Conservation (phyloP, 768 basidiomycete species). For the Phylloporus rhodoxanthus region DNA sequence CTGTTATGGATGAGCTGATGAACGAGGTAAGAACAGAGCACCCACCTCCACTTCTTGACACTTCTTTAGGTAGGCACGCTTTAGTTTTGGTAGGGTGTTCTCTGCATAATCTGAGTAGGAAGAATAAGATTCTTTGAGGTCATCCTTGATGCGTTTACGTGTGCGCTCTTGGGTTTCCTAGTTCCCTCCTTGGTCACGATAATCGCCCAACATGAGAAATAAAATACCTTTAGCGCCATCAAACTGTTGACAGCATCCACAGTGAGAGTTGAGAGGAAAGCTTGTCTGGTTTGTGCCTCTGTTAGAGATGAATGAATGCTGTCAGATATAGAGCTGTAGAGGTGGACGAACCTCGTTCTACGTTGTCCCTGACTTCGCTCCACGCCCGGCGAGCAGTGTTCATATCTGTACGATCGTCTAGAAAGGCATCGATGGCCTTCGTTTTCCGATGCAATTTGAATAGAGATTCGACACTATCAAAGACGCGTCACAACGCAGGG, state of each 20-base stretch:
- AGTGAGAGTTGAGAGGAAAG: slow-evolving; percentile 66
- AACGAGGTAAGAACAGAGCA: not conserved
- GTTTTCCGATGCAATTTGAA: slow-evolving; percentile 66
- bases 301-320: slow-evolving; percentile 10
- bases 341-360: slow-evolving; percentile 61
- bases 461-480: slow-evolving; percentile 64
- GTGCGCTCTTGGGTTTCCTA: slow-evolving; percentile 90
- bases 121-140: slow-evolving; percentile 69
- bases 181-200: not conserved
- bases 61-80: slow-evolving; percentile 74
- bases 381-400: slow-evolving; percentile 68
- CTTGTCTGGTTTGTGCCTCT: slow-evolving; percentile 81
- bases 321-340: not conserved
- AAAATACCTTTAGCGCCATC: slow-evolving; percentile 54
- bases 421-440: slow-evolving; percentile 58
- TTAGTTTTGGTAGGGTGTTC: slow-evolving; percentile 72
- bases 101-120: slow-evolving; percentile 82
- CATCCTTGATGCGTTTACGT: slow-evolving; percentile 87
- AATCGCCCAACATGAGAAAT: not conserved
- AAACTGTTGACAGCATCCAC: slow-evolving; percentile 72
- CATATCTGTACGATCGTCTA: slow-evolving; percentile 68
- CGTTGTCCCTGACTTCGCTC: slow-evolving; percentile 78
- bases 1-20: slow-evolving; percentile 33
- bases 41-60: slow-evolving; percentile 83
- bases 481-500: slow-evolving; percentile 1